Conservation (phyloP, 1,284 basidiomycete species). For the Apiotrichum porosum region DNA sequence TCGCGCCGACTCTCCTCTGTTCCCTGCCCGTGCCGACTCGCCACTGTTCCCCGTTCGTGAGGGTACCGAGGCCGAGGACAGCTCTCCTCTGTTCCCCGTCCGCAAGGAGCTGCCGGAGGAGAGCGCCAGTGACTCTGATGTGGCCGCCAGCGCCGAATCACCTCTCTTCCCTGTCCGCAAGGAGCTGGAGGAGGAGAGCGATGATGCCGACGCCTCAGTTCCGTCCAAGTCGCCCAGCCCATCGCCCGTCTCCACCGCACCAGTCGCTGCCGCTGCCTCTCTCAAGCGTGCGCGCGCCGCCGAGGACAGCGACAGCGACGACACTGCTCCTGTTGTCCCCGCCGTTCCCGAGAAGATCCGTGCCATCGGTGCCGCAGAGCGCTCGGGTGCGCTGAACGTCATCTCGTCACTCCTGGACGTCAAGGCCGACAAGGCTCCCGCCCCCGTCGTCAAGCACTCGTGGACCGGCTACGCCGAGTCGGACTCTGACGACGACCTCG, state of each 20-base stretch:
- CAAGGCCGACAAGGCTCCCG: not conserved
- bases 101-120: not conserved
- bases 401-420: conserved; percentile 28
- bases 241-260: not conserved
- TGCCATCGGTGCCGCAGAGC: conserved; percentile 24
- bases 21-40: conserved; percentile 15
- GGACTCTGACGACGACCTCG: conserved; percentile 20
- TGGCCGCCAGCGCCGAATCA: not conserved
- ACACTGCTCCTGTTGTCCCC: not conserved
- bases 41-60: conserved; percentile 19
- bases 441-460: conserved; percentile 6
- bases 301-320: not conserved
- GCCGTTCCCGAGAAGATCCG: conserved; percentile 22
- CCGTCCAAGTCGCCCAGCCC: not conserved
- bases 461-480: conserved; percentile 24
- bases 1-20: conserved; percentile 18
- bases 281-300: not conserved
- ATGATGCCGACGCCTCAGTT: not conserved
- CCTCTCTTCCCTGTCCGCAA: conserved; percentile 18
- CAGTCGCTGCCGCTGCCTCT: not conserved
- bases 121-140: not conserved
- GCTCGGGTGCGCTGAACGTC: conserved; percentile 23
- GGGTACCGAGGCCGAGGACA: not conserved
- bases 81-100: conserved; percentile 6
- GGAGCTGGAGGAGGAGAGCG: not conserved